Base-by-base conservation (phyloP, 495 filamentous ascomycete genomes). In the Penicillium simplicissimum region DNA sequence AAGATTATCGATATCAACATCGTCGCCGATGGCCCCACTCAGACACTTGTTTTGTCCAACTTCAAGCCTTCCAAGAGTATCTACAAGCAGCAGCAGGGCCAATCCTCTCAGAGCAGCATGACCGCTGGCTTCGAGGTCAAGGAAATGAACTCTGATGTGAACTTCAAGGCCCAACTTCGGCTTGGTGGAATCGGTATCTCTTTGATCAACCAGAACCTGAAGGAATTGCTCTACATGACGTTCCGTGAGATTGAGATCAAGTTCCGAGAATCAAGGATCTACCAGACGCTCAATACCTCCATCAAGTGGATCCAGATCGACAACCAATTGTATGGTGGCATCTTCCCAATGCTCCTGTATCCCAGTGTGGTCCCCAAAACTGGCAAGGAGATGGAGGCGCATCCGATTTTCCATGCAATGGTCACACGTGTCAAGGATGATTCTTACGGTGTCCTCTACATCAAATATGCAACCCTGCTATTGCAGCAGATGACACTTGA, bases 301-400 rank as follows among this genome's bases (percentile, higher is more conserved):
- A 89, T 97, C 73, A 98, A 97, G 74, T 98, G 95, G 95, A 93
- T 98, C 52, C 95, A 98, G 74, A 93, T 98, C 69, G 95, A 98
- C 78, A 98, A 98, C 69, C 95, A 98, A 70, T 87, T 98, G 25
- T 98, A 98, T 70, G 95, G 95, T 43, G 95, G 95, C 14, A 92
- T 98, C 64, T 98, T 98, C 82, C 95, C 95, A 0, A 96, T 98
- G 75, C 87, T 98, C 58, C 80, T 98, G 40, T 98, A 98, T 71
- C 95, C 95, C 10, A 96, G 92, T 73, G 95, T 98, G n/a, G 95
- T 98, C 10, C 96, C 96, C 2, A 98, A 98, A 79, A 95, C 93
- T 59, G 93, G 92, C 28, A 94, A 92, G 75, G 96, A 98, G 74
- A 96, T 97, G 76, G 96, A 97, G 62, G 88, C 92, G 10, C 95